Evolutionary conservation across 495 filamentous ascomycete species (phyloP).

Genomic region (Hyaloscypha bicolor): DNA sequence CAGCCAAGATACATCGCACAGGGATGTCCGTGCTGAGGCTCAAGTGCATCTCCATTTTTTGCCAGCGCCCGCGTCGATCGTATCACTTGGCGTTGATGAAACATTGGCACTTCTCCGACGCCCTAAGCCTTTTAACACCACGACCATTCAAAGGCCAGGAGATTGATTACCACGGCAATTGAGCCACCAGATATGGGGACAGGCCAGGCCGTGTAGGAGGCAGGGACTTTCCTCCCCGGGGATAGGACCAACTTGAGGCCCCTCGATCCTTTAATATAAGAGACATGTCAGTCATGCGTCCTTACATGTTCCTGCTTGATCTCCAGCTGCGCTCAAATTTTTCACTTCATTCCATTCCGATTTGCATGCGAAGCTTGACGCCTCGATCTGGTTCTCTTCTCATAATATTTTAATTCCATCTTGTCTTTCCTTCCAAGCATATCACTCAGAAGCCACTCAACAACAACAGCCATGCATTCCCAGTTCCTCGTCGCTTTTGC

Average conservation of each 20-base stretch:
- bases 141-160: neutral
- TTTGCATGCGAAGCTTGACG: slow-evolving; percentile 37
- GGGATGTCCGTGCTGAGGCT: slow-evolving; percentile 26
- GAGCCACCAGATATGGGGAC: slow-evolving; percentile 14
- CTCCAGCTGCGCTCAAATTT: slow-evolving; percentile 28
- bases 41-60: slow-evolving; percentile 6
- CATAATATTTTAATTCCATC: slow-evolving; percentile 33
- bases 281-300: slow-evolving; percentile 12
- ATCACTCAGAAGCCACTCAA: neutral
- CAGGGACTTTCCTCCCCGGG: neutral
- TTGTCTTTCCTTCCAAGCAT: slow-evolving; percentile 7
- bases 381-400: slow-evolving; percentile 32
- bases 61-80: slow-evolving; percentile 10
- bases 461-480: slow-evolving; percentile 43
- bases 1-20: slow-evolving; percentile 24
- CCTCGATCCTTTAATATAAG: slow-evolving; percentile 29
- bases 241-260: slow-evolving; percentile 11
- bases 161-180: neutral
- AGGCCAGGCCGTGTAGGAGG: slow-evolving; percentile 18
- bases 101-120: slow-evolving; percentile 27
- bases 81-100: slow-evolving; percentile 29
- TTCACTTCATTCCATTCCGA: slow-evolving; percentile 39
- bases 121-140: slow-evolving; percentile 5
- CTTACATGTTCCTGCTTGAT: slow-evolving; percentile 16
- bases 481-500: slow-evolving; percentile 42